These are phyloP conservation scores for Cyclotella atomus DNA, from an alignment of 108 stramenopile species.

Conservation along the genomic window DNA sequence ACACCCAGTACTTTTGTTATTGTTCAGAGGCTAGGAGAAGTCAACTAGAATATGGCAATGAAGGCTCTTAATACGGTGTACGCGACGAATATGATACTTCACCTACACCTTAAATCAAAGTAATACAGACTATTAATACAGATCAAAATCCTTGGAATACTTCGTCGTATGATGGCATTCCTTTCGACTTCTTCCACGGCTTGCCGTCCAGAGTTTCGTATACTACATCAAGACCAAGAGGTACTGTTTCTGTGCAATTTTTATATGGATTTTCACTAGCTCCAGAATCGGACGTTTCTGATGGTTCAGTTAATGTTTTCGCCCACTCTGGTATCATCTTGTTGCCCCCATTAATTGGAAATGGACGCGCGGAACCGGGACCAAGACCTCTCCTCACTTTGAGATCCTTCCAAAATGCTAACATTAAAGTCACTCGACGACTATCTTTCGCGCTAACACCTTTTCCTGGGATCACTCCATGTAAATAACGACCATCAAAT, in stretches of 20 bases:
- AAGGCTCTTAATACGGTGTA: no score
- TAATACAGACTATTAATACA: background rate
- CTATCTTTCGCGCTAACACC: conserved; percentile 33
- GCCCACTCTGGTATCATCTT: conserved; percentile 11
- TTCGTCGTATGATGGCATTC: conserved; percentile 79
- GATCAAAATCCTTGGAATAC: conserved; percentile 87
- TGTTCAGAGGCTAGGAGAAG: conserved; percentile 14
- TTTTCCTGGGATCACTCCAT: conserved; percentile 91
- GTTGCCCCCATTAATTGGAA: conserved; percentile 39
- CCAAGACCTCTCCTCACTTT: conserved; percentile 49
- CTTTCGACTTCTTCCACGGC: conserved; percentile 58
- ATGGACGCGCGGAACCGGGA: conserved; percentile 71
- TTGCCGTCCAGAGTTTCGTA: conserved; percentile 74
- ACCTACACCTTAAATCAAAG: background rate
- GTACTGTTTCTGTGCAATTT: conserved; percentile 22
- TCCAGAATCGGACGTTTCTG: conserved; percentile 5
- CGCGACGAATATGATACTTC: background rate
- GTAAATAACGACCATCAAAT: conserved; percentile 85
- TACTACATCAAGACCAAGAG: conserved; percentile 53
- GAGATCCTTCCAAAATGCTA: conserved; percentile 90
- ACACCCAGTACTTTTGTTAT: conserved; percentile 46
- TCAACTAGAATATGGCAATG: background rate
- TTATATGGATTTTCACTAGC: background rate
- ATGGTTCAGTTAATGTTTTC: conserved; percentile 18
- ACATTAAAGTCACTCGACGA: conserved; percentile 87